Percentiles rank a stretch among this genome's conserved stretches.
phyloP scores from a whole-genome alignment of 1,139 yeast species.

The Blastobotrys serpentis region DNA sequence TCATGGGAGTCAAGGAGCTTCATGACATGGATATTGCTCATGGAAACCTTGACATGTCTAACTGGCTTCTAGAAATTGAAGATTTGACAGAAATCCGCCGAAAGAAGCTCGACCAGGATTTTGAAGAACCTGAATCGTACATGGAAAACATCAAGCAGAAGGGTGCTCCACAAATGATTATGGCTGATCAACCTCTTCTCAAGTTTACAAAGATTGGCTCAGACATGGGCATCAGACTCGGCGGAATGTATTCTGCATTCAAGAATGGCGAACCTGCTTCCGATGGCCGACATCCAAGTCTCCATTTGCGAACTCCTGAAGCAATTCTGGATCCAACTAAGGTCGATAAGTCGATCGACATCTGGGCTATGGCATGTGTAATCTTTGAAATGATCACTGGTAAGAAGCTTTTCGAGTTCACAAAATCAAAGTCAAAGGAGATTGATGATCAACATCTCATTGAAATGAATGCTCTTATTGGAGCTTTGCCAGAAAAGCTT shows the following conservation, averaged over 20 bases:
- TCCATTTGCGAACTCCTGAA: constrained; percentile 18
- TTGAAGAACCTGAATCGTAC: constrained; percentile 18
- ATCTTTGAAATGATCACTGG: constrained; percentile 19
- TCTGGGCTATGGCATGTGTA: constrained; percentile 20
- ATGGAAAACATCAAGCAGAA: constrained; percentile 20
- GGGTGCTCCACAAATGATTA: constrained; percentile 19
- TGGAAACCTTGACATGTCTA: constrained; percentile 17
- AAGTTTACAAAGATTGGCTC: constrained; percentile 16
- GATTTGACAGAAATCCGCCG: constrained; percentile 14
- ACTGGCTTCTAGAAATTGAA: constrained; percentile 16
- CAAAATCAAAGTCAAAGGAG: constrained; percentile 19
- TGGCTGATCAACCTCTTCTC: constrained; percentile 16
- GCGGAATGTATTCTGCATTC: constrained; percentile 18
- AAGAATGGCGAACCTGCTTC: constrained; percentile 14
- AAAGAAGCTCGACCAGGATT: constrained; percentile 15
- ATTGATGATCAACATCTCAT: constrained; percentile 20
- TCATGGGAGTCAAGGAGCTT: constrained; percentile 14
- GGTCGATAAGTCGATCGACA: constrained; percentile 15
- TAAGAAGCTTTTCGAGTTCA: constrained; percentile 18
- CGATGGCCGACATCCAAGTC: constrained; percentile 10
- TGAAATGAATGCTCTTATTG: constrained; percentile 19
- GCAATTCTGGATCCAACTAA: constrained; percentile 13
- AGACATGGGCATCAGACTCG: constrained; percentile 13
- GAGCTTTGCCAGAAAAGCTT: constrained; percentile 18
- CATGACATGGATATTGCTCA: constrained; percentile 18